A percentile compares a stretch with the other conserved stretches of the same genome.
These are phyloP conservation scores for Cardamine occulta DNA, from an alignment of 345 rosid species.

Conservation along the genomic window DNA sequence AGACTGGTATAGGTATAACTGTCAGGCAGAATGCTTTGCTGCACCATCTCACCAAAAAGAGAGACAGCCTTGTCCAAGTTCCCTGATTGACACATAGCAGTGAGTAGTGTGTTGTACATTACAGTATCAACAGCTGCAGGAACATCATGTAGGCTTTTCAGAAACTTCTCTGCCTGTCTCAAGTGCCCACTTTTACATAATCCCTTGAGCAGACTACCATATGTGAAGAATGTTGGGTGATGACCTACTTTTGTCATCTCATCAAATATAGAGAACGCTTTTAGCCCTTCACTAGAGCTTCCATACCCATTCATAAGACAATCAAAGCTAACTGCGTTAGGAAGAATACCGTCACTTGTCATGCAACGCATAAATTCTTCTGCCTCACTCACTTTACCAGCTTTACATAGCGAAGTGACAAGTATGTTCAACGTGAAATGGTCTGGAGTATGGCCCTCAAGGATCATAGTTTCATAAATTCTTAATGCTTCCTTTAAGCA, in stretches of 20 bases:
- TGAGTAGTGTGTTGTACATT: conserved; percentile 70
- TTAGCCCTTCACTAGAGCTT: conserved; percentile 58
- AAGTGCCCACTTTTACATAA: conserved; percentile 73
- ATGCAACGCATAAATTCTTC: conserved; percentile 67
- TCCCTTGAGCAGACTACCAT: conserved; percentile 83
- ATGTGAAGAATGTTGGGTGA: conserved; percentile 69
- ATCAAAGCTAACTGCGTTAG: conserved; percentile 66
- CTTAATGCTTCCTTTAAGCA: conserved; percentile 61
- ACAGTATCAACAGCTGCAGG: conserved; percentile 68
- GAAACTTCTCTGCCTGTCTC: conserved; percentile 63
- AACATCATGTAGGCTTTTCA: conserved; percentile 55
- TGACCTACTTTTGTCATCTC: conserved; percentile 75
- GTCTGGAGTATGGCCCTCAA: conserved; percentile 52
- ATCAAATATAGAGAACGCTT: conserved; percentile 69
- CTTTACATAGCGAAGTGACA: conserved; percentile 67
- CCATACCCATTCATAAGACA: conserved; percentile 70
- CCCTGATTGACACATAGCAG: conserved; percentile 63
- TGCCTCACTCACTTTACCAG: conserved; percentile 66
- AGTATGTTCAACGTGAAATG: conserved; percentile 60
- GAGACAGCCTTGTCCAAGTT: conserved; percentile 61
- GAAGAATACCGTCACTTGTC: conserved; percentile 50
- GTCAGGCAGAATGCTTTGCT: conserved; percentile 61
- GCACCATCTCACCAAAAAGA: conserved; percentile 74
- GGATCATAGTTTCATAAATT: conserved; percentile 62
- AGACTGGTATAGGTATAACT: conserved; percentile 65